phyloP scores from a whole-genome alignment of 2,329 filamentous ascomycete species.

The Epichloe glyceriae region DNA sequence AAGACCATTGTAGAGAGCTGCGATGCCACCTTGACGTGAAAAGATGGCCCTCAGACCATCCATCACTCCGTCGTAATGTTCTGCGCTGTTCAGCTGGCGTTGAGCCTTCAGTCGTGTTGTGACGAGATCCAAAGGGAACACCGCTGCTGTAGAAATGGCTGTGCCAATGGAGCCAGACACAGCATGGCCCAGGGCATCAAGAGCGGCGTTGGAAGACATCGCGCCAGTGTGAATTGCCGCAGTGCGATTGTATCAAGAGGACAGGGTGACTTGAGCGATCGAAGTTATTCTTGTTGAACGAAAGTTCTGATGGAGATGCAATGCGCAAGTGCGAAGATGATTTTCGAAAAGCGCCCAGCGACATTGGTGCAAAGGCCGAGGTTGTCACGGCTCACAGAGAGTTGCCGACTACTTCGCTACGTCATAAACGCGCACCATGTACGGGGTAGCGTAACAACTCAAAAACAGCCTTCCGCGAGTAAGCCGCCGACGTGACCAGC shows the following conservation, averaged over 20 bases:
- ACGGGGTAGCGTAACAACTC: too few species aligned
- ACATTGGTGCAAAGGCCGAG: background rate
- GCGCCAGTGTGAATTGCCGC: background rate
- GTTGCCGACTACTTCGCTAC: background rate
- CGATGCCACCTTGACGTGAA: conserved; percentile 52
- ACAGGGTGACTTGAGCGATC: too few species aligned
- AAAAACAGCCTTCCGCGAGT: too few species aligned
- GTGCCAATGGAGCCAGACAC: conserved; percentile 67
- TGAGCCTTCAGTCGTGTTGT: conserved; percentile 75
- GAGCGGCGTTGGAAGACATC: conserved; percentile 24
- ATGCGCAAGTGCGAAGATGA: background rate
- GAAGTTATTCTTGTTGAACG: too few species aligned
- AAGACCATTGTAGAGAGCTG: conserved; percentile 57
- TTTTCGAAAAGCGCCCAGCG: background rate
- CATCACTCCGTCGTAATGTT: conserved; percentile 49
- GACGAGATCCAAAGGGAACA: conserved; percentile 73
- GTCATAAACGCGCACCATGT: background rate
- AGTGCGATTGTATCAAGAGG: background rate
- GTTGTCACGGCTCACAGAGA: background rate
- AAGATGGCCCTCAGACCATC: conserved; percentile 64
- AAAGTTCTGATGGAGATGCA: background rate
- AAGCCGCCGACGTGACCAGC: too few species aligned
- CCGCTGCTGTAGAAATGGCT: conserved; percentile 62
- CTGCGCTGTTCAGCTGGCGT: conserved; percentile 35
- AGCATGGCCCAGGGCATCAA: conserved; percentile 72